Base-by-base conservation (phyloP, 768 basidiomycete genomes). In the Sarcodon sp. region DNA sequence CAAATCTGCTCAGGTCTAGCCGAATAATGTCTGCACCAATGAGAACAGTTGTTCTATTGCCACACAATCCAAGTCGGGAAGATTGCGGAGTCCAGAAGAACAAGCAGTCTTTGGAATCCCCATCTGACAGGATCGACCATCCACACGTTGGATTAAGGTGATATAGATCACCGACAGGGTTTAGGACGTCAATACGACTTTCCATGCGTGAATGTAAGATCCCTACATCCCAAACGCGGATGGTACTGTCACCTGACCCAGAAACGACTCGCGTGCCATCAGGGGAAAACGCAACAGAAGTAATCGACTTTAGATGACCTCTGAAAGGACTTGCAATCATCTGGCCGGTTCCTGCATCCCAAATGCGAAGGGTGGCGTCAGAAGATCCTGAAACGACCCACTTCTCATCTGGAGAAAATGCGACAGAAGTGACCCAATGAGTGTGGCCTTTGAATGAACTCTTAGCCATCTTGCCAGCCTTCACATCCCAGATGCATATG, bases 401-500 rank as follows among this genome's bases (percentile, higher is more conserved):
- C 4, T 31, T 13, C 4, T 53, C 47, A 34, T 47, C 41, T 6
- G 35, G 47, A 9, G 50, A 35, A 38, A 46, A 49, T n/a, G 47
- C 38, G 36, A 47, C 36, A 27, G 45, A 44, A 41, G 37, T 51
- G n/a, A 57, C 44, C 35, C 46, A 35, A 12, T 27, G 39, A 15
- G 16, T 52, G 33, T 44, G 37, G 49, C 70, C 57, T 46, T 47
- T 46, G 16, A 61, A 27, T 27, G 21, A 4, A 31, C 46, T 50
- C 11, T 57, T 50, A 31, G 53, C 52, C 50, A 45, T 47, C 27
- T 54, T 51, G 15, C 75, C 75, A 11, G 66, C 66, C 31, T 58
- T 54, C 9, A 72, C 59, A 54, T 76, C 73, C 76, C 76, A 78
- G 7, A 77, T 64, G 12, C 69, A 64, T 11, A 75, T 63, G 7